Percentiles rank a stretch among this genome's conserved stretches.
phyloP scores from a whole-genome alignment of 2,329 filamentous ascomycete species.

The Magnaporthiopsis poae region DNA sequence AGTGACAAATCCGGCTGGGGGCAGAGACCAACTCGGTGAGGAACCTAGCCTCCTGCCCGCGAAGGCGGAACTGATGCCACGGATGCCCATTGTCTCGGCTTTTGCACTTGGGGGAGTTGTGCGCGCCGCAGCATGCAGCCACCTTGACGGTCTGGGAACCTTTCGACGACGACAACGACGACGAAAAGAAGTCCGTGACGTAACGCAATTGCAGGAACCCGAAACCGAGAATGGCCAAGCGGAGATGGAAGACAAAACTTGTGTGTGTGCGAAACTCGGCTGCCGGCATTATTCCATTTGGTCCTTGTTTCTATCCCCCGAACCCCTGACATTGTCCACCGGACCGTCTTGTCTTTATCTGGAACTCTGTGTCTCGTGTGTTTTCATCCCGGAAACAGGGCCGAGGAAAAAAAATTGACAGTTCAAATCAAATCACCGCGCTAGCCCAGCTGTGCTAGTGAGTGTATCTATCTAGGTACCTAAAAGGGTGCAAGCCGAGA shows the following conservation, averaged over 20 bases:
- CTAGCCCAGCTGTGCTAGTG: too few relatives aligned
- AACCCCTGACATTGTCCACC: background rate
- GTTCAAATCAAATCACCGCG: too few relatives aligned
- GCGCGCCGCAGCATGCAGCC: background rate
- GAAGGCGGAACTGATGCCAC: background rate
- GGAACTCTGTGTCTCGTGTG: background rate
- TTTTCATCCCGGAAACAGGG: background rate
- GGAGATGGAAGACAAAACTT: background rate
- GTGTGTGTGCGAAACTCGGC: too few relatives aligned
- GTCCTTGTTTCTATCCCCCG: background rate
- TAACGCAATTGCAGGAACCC: background rate
- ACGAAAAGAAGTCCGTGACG: background rate
- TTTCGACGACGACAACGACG: background rate
- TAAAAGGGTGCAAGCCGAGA: background rate
- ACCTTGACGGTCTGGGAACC: background rate
- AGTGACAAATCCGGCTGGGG: background rate
- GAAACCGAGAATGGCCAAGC: background rate
- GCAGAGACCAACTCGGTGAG: too few relatives aligned
- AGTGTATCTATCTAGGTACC: background rate
- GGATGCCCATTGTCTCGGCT: background rate
- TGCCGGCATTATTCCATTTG: background rate
- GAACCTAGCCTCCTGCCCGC: background rate
- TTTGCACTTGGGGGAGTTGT: background rate
- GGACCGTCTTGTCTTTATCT: background rate
- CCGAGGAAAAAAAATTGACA: too few relatives aligned